Evolutionary conservation across 305 asterid genomes (phyloP).

Genomic region (Ilex paraguariensis): DNA sequence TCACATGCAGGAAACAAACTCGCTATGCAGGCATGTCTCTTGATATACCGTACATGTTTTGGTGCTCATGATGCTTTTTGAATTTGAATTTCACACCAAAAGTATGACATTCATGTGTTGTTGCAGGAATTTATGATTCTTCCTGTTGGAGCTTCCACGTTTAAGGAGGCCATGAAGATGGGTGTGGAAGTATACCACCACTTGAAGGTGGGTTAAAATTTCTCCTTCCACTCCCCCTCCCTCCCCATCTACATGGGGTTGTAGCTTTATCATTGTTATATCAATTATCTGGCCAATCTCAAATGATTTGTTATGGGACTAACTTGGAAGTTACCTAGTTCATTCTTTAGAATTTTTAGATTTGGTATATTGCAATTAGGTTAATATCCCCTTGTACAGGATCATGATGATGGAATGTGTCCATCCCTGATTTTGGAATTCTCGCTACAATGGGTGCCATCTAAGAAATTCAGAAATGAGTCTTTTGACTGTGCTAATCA

Average conservation of each 20-base stretch:
- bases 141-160: slow-evolving; percentile 29
- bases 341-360: no score
- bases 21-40: slow-evolving; percentile 71
- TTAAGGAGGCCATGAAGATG: slow-evolving; percentile 29
- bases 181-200: slow-evolving; percentile 21
- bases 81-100: neutral
- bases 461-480: no score
- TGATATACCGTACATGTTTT: neutral
- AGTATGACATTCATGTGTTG: neutral
- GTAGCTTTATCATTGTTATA: neutral
- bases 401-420: no score
- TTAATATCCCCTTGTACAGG: no score
- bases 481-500: no score
- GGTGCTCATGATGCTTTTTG: slow-evolving; percentile 1
- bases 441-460: no score
- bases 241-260: neutral
- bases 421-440: no score
- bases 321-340: no score
- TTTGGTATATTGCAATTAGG: no score
- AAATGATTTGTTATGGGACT: no score
- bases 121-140: slow-evolving; percentile 31
- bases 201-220: slow-evolving; percentile 49
- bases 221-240: neutral
- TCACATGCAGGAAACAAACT: slow-evolving; percentile 32
- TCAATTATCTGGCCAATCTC: neutral